phyloP scores from a whole-genome alignment of 1,284 basidiomycete species.

The Macrocybe sp. region DNA sequence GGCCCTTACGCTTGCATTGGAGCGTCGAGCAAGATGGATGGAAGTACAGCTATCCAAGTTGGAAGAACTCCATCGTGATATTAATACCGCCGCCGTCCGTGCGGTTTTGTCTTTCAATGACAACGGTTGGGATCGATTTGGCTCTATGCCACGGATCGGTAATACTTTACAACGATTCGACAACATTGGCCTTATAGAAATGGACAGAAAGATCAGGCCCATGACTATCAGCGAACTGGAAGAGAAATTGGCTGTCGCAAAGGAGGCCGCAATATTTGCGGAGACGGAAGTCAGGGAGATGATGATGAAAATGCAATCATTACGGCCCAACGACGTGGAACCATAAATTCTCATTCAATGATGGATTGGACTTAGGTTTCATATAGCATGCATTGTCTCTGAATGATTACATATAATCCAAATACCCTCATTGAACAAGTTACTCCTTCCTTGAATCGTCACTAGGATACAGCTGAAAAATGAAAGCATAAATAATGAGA shows the following conservation, averaged over 20 bases:
- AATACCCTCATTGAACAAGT: too few relatives aligned
- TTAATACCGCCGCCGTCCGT: conserved; percentile 78
- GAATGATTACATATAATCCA: not conserved
- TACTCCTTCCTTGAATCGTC: too few relatives aligned
- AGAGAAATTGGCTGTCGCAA: conserved; percentile 62
- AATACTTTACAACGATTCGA: conserved; percentile 67
- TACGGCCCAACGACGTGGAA: conserved; percentile 38
- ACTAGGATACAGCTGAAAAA: conserved; percentile 4
- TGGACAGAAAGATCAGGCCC: conserved; percentile 36
- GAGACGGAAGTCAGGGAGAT: conserved; percentile 69
- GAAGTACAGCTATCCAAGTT: conserved; percentile 81
- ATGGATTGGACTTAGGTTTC: not conserved
- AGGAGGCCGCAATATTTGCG: conserved; percentile 62
- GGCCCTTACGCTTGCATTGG: conserved; percentile 73
- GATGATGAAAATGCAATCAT: conserved; percentile 60
- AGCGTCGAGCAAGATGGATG: conserved; percentile 85
- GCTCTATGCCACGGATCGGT: conserved; percentile 58
- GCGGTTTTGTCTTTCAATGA: conserved; percentile 79
- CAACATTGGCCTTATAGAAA: conserved; percentile 51
- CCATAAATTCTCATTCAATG: conserved; percentile 2
- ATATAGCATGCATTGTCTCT: not conserved
- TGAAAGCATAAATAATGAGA: not conserved
- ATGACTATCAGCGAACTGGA: conserved; percentile 72
- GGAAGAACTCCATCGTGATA: conserved; percentile 80
- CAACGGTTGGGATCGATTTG: conserved; percentile 72